Base-by-base conservation (phyloP, 108 stramenopile genomes). In the Cyclotella cryptica region DNA sequence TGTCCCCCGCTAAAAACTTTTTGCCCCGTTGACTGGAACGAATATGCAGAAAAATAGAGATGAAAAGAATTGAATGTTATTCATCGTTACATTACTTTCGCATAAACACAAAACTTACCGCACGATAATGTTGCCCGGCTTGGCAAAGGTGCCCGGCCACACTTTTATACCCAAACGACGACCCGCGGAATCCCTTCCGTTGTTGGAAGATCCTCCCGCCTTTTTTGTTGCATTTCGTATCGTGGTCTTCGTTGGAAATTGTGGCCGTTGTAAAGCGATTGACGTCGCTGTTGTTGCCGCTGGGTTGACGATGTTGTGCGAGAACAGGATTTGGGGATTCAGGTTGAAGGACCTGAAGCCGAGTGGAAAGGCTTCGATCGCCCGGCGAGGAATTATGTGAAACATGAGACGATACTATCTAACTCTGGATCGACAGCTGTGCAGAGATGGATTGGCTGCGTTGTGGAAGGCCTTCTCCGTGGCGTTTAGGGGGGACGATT, bases 91-190 rank as follows among this genome's bases (percentile, higher is more conserved):
- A 61, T 13, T 3, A 12, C 3, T 8, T 39, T 35, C 22, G 19
- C 29, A 39, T 39, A 39, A 39, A 17, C 12, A 39, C 2, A 5
- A 5, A n/a, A 61, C 60, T 2, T 21, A 61, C 60, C 60, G 29
- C 0, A 98, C 88, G n/a, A 99, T 88, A 62, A 99, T 99, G 47
- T 89, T 91, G 35, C 98, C 98, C 21, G 96, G 87, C 39, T 84
- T 89, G 72, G 94, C 97, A 11, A 70, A 15, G 43, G 59, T 70
- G 22, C 94, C 91, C 28, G 94, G 94, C 52, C 84, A 94, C 5
- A 96, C 86, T 72, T 99, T 99, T 57, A 99, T 88, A 49, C 99
- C 99, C 35, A 98, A 83, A 22, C 99, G 90, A 65, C 95, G 88
- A 17, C 98, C 98, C 26, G 85, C 85, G 6, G 98, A 98, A 81